These are phyloP conservation scores for Escovopsis sp. DNA, from an alignment of 2,329 filamentous ascomycete genomes.

Conservation along the genomic window DNA sequence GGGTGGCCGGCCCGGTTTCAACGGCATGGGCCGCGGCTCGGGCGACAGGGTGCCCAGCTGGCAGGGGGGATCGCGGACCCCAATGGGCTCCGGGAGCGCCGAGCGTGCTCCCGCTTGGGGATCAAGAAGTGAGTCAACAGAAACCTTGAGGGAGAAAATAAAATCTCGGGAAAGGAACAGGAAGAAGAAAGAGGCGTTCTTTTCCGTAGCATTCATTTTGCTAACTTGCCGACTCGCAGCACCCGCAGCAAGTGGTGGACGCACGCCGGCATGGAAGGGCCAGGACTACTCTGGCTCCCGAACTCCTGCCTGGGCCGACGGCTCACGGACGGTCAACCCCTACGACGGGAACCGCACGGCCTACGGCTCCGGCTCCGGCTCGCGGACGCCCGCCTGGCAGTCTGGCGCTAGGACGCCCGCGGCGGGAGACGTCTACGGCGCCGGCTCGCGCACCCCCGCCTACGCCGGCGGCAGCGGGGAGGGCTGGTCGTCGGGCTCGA, in stretches of 20 bases:
- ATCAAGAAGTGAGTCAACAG: constrained; percentile 42
- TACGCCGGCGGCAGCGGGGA: constrained; percentile 39
- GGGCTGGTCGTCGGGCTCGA: constrained; percentile 51
- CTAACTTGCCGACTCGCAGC: constrained; percentile 23
- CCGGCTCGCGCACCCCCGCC: constrained; percentile 53
- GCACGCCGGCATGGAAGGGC: constrained; percentile 48
- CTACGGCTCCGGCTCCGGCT: constrained; percentile 54
- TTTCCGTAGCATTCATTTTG: not conserved
- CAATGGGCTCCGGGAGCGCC: constrained; percentile 40
- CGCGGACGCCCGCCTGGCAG: constrained; percentile 63
- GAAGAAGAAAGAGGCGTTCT: too few species aligned
- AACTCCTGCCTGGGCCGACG: constrained; percentile 57
- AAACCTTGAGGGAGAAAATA: too few species aligned
- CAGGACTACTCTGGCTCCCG: constrained; percentile 39
- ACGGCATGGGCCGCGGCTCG: constrained; percentile 29
- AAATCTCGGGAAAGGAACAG: too few species aligned
- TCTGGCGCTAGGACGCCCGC: constrained; percentile 61
- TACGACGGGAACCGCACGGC: constrained; percentile 63
- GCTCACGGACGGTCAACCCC: constrained; percentile 51
- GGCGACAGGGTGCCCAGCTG: constrained; percentile 37
- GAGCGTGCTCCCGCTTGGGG: constrained; percentile 69
- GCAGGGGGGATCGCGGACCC: constrained; percentile 54
- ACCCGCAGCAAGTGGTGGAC: constrained; percentile 39
- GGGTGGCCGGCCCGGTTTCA: constrained; percentile 25
- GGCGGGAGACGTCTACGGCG: constrained; percentile 42